Evolutionary conservation across 441 rosid genomes (phyloP).

Genomic region (Aleurites moluccanus): DNA sequence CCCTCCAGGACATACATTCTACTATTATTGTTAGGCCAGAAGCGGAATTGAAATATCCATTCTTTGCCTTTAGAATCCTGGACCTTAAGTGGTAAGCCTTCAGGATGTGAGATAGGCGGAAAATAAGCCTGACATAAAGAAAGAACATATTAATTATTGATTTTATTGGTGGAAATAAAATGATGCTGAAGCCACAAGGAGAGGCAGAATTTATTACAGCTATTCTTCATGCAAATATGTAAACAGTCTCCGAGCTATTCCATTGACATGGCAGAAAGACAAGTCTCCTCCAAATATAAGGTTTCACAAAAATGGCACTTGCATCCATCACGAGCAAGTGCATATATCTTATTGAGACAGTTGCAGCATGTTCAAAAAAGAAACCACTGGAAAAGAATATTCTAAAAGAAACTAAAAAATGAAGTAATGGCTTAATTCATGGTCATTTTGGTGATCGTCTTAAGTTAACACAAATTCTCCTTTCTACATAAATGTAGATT

Average conservation of each 20-base stretch:
- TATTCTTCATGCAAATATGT: not conserved
- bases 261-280: not conserved
- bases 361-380: not conserved
- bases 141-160: slow-evolving; percentile 20
- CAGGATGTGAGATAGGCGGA: slow-evolving; percentile 78
- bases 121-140: slow-evolving; percentile 69
- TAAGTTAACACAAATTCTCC: not conserved
- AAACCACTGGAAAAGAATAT: not conserved
- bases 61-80: slow-evolving; percentile 95
- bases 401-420: not conserved
- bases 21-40: slow-evolving; percentile 93
- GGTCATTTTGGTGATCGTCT: not conserved
- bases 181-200: not conserved
- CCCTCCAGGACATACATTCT: slow-evolving; percentile 98
- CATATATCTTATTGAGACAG: slow-evolving; percentile 1
- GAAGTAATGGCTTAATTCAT: not conserved
- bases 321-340: not conserved
- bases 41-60: slow-evolving; percentile 97
- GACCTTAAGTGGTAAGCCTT: slow-evolving; percentile 92
- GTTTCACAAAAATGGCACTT: not conserved
- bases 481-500: not conserved
- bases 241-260: not conserved
- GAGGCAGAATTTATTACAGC: not conserved
- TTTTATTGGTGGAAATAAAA: slow-evolving; percentile 24
- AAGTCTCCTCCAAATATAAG: not conserved